These are phyloP conservation scores for Colletotrichum zoysiae DNA, from an alignment of 2,329 filamentous ascomycete genomes.

Conservation along the genomic window DNA sequence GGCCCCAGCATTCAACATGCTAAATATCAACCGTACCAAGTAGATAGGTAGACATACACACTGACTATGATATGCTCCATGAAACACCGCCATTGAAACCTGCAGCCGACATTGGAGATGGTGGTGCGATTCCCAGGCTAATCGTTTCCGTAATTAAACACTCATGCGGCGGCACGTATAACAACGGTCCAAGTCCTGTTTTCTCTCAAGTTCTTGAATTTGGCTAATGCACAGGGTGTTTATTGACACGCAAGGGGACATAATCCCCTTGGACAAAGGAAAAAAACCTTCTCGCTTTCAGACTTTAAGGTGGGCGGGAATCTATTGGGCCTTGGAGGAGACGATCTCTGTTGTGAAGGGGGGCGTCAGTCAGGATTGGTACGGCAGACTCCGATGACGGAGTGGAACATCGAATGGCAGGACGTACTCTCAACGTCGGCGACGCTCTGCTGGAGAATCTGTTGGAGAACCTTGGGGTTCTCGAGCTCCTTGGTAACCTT, in stretches of 20 bases:
- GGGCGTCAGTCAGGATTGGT: slow-evolving; percentile 50
- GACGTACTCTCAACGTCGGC: slow-evolving; percentile 90
- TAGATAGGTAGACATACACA: background rate
- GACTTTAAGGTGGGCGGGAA: slow-evolving; percentile 46
- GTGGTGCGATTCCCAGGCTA: slow-evolving; percentile 13
- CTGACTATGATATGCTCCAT: background rate
- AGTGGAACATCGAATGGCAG: background rate
- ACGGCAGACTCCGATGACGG: slow-evolving; percentile 1
- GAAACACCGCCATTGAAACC: background rate
- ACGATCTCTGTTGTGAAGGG: slow-evolving; percentile 65
- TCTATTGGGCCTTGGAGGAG: slow-evolving; percentile 73
- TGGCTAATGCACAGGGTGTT: slow-evolving; percentile 73
- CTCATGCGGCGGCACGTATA: slow-evolving; percentile 25
- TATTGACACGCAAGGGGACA: slow-evolving; percentile 63
- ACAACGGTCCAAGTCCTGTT: slow-evolving; percentile 18
- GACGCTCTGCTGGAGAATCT: slow-evolving; percentile 97
- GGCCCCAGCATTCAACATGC: slow-evolving; percentile 26
- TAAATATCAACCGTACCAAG: background rate
- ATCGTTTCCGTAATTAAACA: slow-evolving; percentile 33
- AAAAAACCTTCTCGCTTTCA: slow-evolving; percentile 54
- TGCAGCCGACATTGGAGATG: background rate
- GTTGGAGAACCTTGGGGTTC: slow-evolving; percentile 96
- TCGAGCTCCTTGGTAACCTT: slow-evolving; percentile 99
- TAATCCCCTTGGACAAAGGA: slow-evolving; percentile 60
- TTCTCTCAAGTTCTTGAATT: slow-evolving; percentile 52